These are phyloP conservation scores for Mucuna pruriens DNA, from an alignment of 306 rosid genomes.

Conservation along the genomic window DNA sequence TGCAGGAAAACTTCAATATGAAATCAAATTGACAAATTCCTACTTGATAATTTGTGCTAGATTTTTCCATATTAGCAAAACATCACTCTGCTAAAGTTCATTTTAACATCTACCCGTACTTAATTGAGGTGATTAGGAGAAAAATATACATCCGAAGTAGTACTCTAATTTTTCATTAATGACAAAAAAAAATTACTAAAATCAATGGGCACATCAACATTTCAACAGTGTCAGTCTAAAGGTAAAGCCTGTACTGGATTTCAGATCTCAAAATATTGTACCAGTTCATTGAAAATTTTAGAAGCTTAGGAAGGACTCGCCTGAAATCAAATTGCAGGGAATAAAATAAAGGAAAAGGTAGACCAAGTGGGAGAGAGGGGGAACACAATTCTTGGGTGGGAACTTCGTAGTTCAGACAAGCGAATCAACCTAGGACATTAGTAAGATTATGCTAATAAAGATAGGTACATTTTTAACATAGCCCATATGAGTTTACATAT, in stretches of 20 bases:
- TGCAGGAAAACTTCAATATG: background rate
- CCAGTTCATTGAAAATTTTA: background rate
- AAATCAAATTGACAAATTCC: constrained; percentile 10
- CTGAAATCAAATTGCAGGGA: constrained; percentile 4
- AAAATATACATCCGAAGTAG: background rate
- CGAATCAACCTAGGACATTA: background rate
- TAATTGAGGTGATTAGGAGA: background rate
- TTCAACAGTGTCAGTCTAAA: background rate
- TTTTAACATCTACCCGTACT: background rate
- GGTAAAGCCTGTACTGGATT: background rate
- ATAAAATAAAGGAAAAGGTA: constrained; percentile 2
- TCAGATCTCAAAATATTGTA: background rate
- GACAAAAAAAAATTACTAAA: background rate
- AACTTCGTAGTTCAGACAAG: background rate
- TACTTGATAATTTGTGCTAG: background rate
- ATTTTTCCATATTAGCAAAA: background rate
- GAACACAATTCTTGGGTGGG: background rate
- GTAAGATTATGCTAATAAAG: background rate
- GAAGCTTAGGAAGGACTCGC: background rate
- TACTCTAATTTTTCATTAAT: background rate
- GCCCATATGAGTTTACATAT: background rate
- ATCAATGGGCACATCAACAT: background rate
- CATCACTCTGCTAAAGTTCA: background rate
- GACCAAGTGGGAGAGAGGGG: background rate
- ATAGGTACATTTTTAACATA: background rate